Percentiles rank a stretch among this genome's conserved stretches.
Conservation (phyloP, 257 asterid species). For the Asclepias syriaca region DNA sequence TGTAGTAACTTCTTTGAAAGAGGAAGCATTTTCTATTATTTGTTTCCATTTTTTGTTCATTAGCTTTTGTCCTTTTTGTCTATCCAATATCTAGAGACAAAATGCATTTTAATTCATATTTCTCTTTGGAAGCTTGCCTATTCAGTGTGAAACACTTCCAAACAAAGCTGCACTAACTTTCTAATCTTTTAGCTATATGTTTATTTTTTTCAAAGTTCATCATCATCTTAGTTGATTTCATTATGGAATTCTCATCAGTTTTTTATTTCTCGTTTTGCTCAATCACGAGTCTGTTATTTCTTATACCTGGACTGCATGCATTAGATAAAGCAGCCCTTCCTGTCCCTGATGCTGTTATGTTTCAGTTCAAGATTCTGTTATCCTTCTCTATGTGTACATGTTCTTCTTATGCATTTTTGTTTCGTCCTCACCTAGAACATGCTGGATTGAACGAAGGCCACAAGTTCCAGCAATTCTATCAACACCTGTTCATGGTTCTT, state of each 20-base stretch:
- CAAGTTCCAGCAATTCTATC: constrained; percentile 6
- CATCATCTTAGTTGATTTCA: not conserved
- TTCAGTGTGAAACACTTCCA: not conserved
- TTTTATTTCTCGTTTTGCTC: constrained; percentile 20
- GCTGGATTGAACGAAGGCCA: not conserved
- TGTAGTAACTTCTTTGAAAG: not conserved
- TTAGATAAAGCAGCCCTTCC: not conserved
- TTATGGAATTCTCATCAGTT: constrained; percentile 20
- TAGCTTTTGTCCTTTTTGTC: not conserved
- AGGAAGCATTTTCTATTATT: not conserved
- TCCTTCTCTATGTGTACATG: not conserved
- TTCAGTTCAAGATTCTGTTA: not conserved
- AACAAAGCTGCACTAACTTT: not conserved
- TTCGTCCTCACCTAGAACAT: constrained; percentile 6
- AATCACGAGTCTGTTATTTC: not conserved
- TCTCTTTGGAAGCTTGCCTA: not conserved
- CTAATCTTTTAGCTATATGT: not conserved
- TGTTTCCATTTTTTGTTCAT: not conserved
- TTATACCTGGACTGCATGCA: constrained; percentile 2
- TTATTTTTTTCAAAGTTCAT: not conserved
- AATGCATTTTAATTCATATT: not conserved
- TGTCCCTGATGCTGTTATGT: not conserved
- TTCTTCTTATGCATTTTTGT: constrained; percentile 11
- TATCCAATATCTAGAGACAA: not conserved
- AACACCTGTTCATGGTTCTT: not conserved